Base-by-base conservation (phyloP, 495 filamentous ascomycete species). In the Tricharina praecox region DNA sequence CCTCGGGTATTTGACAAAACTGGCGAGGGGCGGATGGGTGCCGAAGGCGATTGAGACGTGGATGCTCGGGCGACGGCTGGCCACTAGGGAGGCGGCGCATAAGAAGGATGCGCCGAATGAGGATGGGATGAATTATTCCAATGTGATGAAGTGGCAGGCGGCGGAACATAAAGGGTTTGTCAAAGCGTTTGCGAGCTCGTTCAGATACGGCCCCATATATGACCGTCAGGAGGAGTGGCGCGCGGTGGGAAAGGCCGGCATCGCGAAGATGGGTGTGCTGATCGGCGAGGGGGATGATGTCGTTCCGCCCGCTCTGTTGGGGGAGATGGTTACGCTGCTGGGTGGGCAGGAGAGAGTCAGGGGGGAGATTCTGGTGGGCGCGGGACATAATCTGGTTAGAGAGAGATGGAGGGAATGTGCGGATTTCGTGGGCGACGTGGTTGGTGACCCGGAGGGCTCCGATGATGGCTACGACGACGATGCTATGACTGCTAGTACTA, bases 161-260 rank as follows among this genome's bases (percentile, higher is more conserved):
- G 56, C 59, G 7, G 51, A 65, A 28, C 74, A 80, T 52, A 37
- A 60, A 15, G 77, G 76, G 5, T 80, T 73, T 50, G 55, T 75
- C 4, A 61, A 57, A 8, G 65, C 70, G 23, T 79, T 78, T 52
- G 64, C 75, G 53, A 69, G 66, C 53, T 71, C 66, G 13, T 72
- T 77, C 21, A 59, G 65, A 18, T 53, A 70, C 45, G 69, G 70
- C 3, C 72, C 73, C 5, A 64, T 78, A n/a, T 68, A 70, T 56
- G 68, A 68, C n/a, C 67, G 71, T 55, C 60, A 66, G n/a, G 66
- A 61, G 23, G 66, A 68, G 35, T 78, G 71, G 71, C 53, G 53
- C 18, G 64, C 44, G 26, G 46, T 19, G n/a, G 23, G 26, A 25
- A 62, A 68, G 10, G 70, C 66, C 25, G 45, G 45, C 15, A 26